phyloP scores from a whole-genome alignment of 2,329 filamentous ascomycete species.

The Acephala macrosclerotiorum region DNA sequence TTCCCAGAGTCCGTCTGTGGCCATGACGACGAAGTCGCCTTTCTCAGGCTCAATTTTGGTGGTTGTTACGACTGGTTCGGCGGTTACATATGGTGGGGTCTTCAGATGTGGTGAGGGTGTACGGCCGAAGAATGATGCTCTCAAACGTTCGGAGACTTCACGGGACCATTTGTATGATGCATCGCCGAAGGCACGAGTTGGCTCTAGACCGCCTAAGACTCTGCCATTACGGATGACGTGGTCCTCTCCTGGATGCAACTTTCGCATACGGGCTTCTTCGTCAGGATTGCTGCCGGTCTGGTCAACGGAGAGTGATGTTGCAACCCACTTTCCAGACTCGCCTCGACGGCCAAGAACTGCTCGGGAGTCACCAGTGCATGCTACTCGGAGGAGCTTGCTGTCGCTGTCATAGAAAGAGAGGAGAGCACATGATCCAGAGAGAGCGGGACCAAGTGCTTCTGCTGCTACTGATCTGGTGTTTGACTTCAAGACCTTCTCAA shows the following conservation, averaged over 20 bases:
- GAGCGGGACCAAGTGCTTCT: conserved; percentile 87
- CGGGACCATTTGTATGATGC: conserved; percentile 95
- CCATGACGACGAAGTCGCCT: conserved; percentile 95
- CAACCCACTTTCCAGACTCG: conserved; percentile 87
- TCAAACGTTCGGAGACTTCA: conserved; percentile 83
- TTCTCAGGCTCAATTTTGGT: conserved; percentile 89
- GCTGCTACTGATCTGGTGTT: conserved; percentile 91
- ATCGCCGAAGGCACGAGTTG: conserved; percentile 93
- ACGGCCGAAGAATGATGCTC: conserved; percentile 86
- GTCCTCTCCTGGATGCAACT: conserved; percentile 88
- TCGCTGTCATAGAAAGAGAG: conserved; percentile 94
- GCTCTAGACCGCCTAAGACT: conserved; percentile 90
- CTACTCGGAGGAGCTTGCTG: conserved; percentile 87
- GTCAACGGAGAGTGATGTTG: conserved; percentile 87
- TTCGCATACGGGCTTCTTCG: conserved; percentile 82
- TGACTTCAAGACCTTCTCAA: conserved; percentile 87
- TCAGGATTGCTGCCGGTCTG: conserved; percentile 91
- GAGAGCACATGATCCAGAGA: conserved; percentile 96
- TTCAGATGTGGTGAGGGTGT: conserved; percentile 79
- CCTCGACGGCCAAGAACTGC: conserved; percentile 87
- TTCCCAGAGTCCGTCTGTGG: conserved; percentile 97
- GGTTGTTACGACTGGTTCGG: conserved; percentile 92
- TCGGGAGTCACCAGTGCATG: conserved; percentile 95
- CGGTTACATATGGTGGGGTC: conserved; percentile 96
- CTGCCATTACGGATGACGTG: conserved; percentile 88